Base-by-base conservation (phyloP, 169 alveolate genomes). In the Theileria parva region DNA sequence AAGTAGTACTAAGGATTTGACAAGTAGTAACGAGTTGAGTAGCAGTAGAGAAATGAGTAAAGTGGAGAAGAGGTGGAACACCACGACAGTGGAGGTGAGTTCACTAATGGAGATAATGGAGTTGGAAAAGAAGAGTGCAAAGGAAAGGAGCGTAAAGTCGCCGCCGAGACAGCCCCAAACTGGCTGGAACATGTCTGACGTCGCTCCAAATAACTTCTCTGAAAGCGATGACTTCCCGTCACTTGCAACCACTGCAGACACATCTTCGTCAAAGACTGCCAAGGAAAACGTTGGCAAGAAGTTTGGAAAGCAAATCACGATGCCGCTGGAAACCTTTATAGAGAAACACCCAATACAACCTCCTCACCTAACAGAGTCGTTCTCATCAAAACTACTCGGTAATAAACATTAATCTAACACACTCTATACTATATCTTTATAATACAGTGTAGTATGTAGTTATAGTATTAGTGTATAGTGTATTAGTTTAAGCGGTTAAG, bases 161-260 rank as follows among this genome's bases (percentile, higher is more conserved):
- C 66, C 60, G 12, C 44, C 66, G 1, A 72, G 72, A 65, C 39
- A 39, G 17, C 73, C 32, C 2, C 79, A 68, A 53, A 78, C 89
- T 11, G 89, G 89, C 5, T 83, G 89, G 89, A 68, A 83, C 59
- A 23, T 83, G 50, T 32, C 70, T 11, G 34, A 61, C n/a, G 19
- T 48, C 67, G 68, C 61, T 17, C 68, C 23, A 44, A 69, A 25
- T 76, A 76, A 28, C 75, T 67, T 81, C 76, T 66, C 48, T 5
- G 53, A 72, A 34, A 66, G 86, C 19, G 89, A 83, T 48, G 89
- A 83, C 70, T 83, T 83, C 85, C 89, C 89, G 6, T 30, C 85
- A 0, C 80, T 83, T 37, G 74, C 83, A 11, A 61, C 79, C n/a
- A 80, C 32, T 32, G 69, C 25, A 44, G 27, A 66, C 25, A 19